Base-by-base conservation (phyloP, 495 filamentous ascomycete species). In the Xylaria castorea region DNA sequence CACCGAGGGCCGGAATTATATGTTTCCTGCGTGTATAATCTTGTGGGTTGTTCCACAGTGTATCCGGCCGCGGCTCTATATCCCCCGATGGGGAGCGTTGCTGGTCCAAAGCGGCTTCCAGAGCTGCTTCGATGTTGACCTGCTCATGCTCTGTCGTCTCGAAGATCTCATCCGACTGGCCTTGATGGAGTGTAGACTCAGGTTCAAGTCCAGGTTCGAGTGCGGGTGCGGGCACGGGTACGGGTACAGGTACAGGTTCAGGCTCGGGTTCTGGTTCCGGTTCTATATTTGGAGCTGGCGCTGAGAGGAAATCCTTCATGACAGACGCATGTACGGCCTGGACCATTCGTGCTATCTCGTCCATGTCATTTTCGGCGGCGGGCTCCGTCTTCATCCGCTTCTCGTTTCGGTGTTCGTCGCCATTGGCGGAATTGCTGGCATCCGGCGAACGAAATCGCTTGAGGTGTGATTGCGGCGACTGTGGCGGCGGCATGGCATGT, bases 1-100 rank as follows among this genome's bases (percentile, higher is more conserved):
- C 84, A 55, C 83, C 83, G 58, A 86, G 67, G 8, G 80, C 74
- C n/a, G 83, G 84, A 58, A 86, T 80, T 12, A 78, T 76, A 73
- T 80, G 78, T 46, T 78, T 80, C 51, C 78, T 75, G 8, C 78
- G 78, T 12, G 76, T 80, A 63, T 75, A 80, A 50, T 78, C 71
- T 68, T 72, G 65, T 32, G 78, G 78, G 22, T 80, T 80, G 60
- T 72, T 78, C 78, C 78, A 80, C 12, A 80, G 42, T 34, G 76
- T 75, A 65, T 80, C 78, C 1, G 76, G 73, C 16, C 73, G 68
- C 25, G 73, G 70, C 12, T 80, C 74, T 25, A 53, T 11, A 27
- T 78, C 78, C 11, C 48, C 60, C 7, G 76, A 73, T 50, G 62
- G 68, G 3, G 74, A 65, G 8, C 55, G 46, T 38, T 71, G 64